These are phyloP conservation scores for Arthroderma sp. DNA, from an alignment of 2,329 filamentous ascomycete genomes.

Conservation along the genomic window DNA sequence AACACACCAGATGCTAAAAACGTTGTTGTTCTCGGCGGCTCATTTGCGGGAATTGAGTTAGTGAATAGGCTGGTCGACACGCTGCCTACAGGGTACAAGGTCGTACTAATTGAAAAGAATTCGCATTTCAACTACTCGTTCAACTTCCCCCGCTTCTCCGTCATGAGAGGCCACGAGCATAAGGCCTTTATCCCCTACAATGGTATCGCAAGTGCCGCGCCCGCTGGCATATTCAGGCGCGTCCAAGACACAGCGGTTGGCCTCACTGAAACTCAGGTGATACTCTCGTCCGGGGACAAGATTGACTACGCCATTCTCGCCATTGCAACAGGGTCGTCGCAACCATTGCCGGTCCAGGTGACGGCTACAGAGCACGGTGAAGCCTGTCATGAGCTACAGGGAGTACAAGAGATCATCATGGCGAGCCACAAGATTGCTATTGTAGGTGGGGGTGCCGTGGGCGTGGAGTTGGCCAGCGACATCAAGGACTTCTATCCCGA, in stretches of 20 bases:
- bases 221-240: constrained; percentile 31
- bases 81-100: constrained; percentile 40
- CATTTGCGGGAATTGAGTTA: constrained; percentile 45
- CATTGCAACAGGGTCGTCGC: constrained; percentile 44
- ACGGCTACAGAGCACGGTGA: constrained; percentile 9
- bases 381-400: constrained; percentile 12
- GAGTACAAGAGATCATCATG: constrained; percentile 21
- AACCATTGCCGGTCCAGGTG: constrained; percentile 6
- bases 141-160: constrained; percentile 47
- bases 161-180: constrained; percentile 44
- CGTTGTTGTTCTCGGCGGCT: constrained; percentile 47
- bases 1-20: constrained; percentile 25
- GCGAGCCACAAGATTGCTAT: constrained; percentile 38
- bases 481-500: constrained; percentile 56
- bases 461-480: constrained; percentile 71
- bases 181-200: constrained; percentile 51
- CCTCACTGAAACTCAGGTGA: constrained; percentile 33
- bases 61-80: constrained; percentile 38
- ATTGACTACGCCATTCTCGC: constrained; percentile 45
- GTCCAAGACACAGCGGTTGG: constrained; percentile 32
- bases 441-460: constrained; percentile 47
- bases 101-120: constrained; percentile 48
- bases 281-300: constrained; percentile 32
- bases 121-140: constrained; percentile 52
- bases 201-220: constrained; percentile 27